A percentile compares a stretch with the other conserved stretches of the same genome.
These are phyloP conservation scores for Musa schizocarpa DNA, from an alignment of 176 grass and related monocot species.

Conservation along the genomic window DNA sequence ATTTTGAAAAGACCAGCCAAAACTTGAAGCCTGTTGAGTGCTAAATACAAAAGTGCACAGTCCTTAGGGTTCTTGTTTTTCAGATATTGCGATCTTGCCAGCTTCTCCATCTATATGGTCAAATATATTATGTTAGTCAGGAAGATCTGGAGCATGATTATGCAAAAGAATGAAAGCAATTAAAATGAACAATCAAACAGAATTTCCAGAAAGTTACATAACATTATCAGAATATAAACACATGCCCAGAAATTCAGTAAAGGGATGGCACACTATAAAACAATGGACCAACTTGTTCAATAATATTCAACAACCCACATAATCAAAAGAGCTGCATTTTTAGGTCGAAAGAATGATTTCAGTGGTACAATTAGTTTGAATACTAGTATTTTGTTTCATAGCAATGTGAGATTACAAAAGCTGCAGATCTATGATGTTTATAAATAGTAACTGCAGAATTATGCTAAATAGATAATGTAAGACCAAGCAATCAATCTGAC, in stretches of 20 bases:
- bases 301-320: neutral
- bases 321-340: neutral
- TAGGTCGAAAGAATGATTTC: neutral
- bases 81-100: slow-evolving; percentile 90
- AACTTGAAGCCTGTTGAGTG: slow-evolving; percentile 78
- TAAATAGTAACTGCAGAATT: neutral
- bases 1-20: slow-evolving; percentile 91
- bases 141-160: slow-evolving; percentile 11
- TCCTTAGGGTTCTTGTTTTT: slow-evolving; percentile 87
- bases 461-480: neutral
- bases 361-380: neutral
- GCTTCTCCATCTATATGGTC: slow-evolving; percentile 87
- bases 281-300: neutral
- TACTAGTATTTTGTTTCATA: neutral
- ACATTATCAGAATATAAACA: neutral
- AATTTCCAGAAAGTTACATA: neutral
- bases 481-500: neutral
- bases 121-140: slow-evolving; percentile 34
- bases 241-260: neutral
- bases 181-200: neutral
- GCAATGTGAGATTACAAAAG: neutral
- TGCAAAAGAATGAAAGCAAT: neutral
- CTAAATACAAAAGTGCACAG: slow-evolving; percentile 90
- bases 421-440: neutral
- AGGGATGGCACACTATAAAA: neutral